Conservation (phyloP, 495 filamentous ascomycete species). For the Penicillium riverlandense region DNA sequence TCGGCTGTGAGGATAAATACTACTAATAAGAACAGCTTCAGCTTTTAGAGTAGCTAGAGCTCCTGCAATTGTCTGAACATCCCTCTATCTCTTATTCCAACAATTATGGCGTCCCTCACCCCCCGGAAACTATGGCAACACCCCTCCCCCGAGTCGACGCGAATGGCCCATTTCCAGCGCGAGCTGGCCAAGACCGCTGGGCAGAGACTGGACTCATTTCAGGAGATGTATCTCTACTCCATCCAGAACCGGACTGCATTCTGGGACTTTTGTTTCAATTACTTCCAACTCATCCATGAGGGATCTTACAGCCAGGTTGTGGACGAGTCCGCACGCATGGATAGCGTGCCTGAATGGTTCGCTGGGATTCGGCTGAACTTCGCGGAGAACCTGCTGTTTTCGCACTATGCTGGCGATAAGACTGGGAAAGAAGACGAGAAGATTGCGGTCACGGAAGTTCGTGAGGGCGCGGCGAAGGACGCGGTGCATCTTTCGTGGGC, state of each 20-base stretch:
- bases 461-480: constrained; percentile 55
- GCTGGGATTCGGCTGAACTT: constrained; percentile 65
- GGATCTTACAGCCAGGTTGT: constrained; percentile 54
- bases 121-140: constrained; percentile 55
- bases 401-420: constrained; percentile 5
- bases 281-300: constrained; percentile 50
- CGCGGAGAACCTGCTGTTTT: constrained; percentile 67
- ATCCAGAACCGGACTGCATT: constrained; percentile 54
- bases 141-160: constrained; percentile 49
- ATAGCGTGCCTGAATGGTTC: constrained; percentile 56
- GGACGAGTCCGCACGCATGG: constrained; percentile 60
- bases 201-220: constrained; percentile 29
- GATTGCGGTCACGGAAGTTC: constrained; percentile 61
- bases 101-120: constrained; percentile 7
- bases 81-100: too few species aligned
- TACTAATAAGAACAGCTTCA: too few species aligned
- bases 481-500: constrained; percentile 54
- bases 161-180: constrained; percentile 52
- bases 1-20: too few species aligned
- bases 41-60: too few species aligned
- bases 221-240: constrained; percentile 59
- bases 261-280: constrained; percentile 57
- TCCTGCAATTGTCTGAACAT: too few species aligned
- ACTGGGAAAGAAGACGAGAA: constrained; percentile 60
- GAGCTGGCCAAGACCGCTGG: constrained; percentile 14